Base-by-base conservation (phyloP, 257 asterid species). In the Linaria vulgaris region DNA sequence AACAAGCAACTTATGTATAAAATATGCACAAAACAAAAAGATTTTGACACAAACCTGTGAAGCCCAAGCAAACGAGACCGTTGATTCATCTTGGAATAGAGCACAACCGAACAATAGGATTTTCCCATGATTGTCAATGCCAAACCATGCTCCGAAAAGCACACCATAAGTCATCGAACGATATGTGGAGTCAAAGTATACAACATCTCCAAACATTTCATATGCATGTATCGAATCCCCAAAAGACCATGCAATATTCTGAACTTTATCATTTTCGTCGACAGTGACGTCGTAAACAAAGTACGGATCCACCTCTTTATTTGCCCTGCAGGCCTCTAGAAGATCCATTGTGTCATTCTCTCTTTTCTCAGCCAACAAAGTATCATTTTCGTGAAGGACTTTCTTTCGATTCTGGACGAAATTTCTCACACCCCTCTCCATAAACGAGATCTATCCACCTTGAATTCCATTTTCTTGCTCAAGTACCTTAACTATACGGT, bases 341-440 rank as follows among this genome's bases (percentile, higher is more conserved):
- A 83, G 79, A 72, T 84, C 91, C 49, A 63, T 55, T 0, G n/a
- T 68, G 43, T 86, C 91, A 31, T 59, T 77, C 57, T 83, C 91
- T 61, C 86, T 75, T 70, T 81, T 82, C 75, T 80, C 90, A 23
- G 66, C 78, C 76, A 85, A 64, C 34, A 82, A 68, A 55, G 84
- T 83, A 71, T 86, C 95, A 22, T 68, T 79, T 64, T 79, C 88
- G 72, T 75, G 84, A 61, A 81, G 74, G 3, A 63, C 64, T 63
- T 79, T 86, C 69, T 82, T 83, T 45, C 85, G 81, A 61, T 79
- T 83, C 67, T 86, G 91, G 60, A 86, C 72, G 69, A 83, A 86
- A 66, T 83, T 86, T 51, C 95, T 83, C 27, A 83, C 95, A 69
- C 83, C 95, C 61, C 91, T 79, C 72, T 86, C 95, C 57, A 83